These are phyloP conservation scores for Ustilago shanxiensis DNA, from an alignment of 1,284 basidiomycete species.

Conservation along the genomic window DNA sequence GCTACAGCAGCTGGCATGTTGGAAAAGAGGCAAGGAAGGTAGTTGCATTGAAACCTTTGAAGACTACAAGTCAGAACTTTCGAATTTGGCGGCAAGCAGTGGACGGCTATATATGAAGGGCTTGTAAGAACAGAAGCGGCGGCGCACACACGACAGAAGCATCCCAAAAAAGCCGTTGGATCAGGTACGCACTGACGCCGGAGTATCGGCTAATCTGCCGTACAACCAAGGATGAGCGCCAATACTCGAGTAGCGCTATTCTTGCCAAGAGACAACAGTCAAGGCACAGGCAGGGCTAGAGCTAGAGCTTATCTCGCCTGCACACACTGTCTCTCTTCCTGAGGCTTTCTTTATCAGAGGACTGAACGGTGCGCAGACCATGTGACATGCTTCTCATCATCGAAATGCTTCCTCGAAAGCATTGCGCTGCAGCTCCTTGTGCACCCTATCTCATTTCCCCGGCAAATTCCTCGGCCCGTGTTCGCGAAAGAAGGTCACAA, in stretches of 20 bases:
- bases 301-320: neutral
- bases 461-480: conserved; percentile 8
- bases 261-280: neutral
- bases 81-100: neutral
- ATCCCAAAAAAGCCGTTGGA: too few relatives aligned
- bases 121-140: neutral
- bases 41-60: neutral
- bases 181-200: neutral
- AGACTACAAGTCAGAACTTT: neutral
- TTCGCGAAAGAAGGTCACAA: conserved; percentile 7
- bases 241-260: too few relatives aligned
- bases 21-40: neutral
- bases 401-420: too few relatives aligned
- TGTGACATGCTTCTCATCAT: neutral
- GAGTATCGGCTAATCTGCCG: neutral
- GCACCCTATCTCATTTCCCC: conserved; percentile 2
- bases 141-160: neutral
- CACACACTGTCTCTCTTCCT: neutral
- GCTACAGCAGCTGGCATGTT: conserved; percentile 29
- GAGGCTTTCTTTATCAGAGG: neutral
- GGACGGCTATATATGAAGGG: conserved; percentile 1
- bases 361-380: neutral
- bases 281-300: neutral
- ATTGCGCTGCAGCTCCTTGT: neutral
- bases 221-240: neutral